Evolutionary conservation across 1,139 yeast genomes (phyloP), one percentile per base, ranked within the genome.

Genomic region (Kazachstania sp.): DNA sequence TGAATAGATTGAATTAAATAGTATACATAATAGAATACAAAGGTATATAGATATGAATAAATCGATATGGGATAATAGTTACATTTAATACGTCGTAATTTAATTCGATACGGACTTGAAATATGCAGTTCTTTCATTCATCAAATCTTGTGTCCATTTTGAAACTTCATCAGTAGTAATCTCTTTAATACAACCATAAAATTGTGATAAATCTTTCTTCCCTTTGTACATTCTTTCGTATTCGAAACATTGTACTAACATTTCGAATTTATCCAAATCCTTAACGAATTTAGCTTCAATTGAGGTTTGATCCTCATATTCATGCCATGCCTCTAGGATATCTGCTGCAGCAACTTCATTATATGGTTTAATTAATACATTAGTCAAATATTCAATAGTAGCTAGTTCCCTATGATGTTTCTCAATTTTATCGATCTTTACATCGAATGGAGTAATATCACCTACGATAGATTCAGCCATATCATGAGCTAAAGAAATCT

Each of bases 381-480:
- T 71, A 29, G 83, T 67, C 49, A 92, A 65, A 63, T 82, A 88
- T 41, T 75, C 64, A 56, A 92, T 86, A 6, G 97, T 81, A 31
- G 70, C 80, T 41, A 72, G 74, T 62, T 92, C 98, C 49, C 97
- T 75, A 49, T 83, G 74, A 62, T 87, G 95, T 65, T 92, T 92
- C 57, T 79, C 84, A 34, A 67, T 70, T 60, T 83, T 83, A 40
- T 79, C 66, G n/a, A 86, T 79, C 34, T 39, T 43, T 0, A 74
- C 76, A 51, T 82, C 95, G 59, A 77, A 78, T 13, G 98, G 98
- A 1, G 96, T 88, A 49, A 92, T 87, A 64, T 92, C 98, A 13
- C 97, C 97, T 11, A 92, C 97, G 36, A 92, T 70, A 6, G 90
- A 69, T 69, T 92, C 98, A 11, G 98, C 97, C 61, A 92, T 83